Conservation (phyloP, 2,329 filamentous ascomycete species). For the Fusarium verrucosum region DNA sequence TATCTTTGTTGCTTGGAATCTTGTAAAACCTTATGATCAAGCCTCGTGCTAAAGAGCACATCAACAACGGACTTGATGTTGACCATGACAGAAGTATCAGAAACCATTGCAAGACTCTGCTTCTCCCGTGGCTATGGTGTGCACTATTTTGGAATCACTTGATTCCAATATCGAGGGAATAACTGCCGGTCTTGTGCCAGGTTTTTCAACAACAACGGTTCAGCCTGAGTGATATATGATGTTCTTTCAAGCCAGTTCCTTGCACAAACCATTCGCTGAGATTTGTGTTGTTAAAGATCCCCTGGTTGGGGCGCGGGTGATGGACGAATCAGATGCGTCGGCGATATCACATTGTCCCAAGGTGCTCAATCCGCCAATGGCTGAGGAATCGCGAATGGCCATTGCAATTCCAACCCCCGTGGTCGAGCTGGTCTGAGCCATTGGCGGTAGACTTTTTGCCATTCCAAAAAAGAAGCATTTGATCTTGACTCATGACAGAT, state of each 20-base stretch:
- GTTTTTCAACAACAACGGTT: constrained; percentile 1
- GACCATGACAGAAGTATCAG: not conserved
- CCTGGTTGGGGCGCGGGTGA: constrained; percentile 12
- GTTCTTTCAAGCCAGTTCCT: constrained; percentile 5
- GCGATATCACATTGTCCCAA: constrained; percentile 41
- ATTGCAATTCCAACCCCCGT: constrained; percentile 37
- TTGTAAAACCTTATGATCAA: not conserved
- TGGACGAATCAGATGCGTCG: constrained; percentile 37
- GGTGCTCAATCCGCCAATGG: constrained; percentile 27
- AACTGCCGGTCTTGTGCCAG: constrained; percentile 6
- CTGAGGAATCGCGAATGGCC: constrained; percentile 33
- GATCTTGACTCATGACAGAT: constrained; percentile 14
- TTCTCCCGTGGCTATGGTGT: not conserved
- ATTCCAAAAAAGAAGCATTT: not conserved
- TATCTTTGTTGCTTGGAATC: not conserved
- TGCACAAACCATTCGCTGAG: constrained; percentile 21
- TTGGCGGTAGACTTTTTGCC: constrained; percentile 27
- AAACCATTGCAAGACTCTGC: not conserved
- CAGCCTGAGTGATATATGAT: constrained; percentile 21
- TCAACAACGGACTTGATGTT: not conserved
- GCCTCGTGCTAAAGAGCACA: not conserved
- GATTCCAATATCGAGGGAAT: constrained; percentile 1
- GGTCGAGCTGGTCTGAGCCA: constrained; percentile 30
- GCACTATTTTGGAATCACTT: constrained; percentile 17
- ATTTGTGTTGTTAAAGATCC: constrained; percentile 22